Evolutionary conservation across 2,329 filamentous ascomycete genomes (phyloP).

Genomic region (Penicillium psychrosexuale): DNA sequence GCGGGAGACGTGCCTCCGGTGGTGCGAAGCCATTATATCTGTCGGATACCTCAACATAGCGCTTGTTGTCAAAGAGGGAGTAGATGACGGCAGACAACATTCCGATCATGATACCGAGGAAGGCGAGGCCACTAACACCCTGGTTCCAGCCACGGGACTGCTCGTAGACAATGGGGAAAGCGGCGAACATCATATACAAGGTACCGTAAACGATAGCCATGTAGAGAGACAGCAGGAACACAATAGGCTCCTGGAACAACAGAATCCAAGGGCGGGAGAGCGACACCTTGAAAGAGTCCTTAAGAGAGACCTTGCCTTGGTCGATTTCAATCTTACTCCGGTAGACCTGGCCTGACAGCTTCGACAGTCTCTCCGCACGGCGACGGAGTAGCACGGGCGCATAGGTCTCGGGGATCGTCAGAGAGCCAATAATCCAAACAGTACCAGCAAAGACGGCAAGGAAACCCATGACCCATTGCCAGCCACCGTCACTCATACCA

Average conservation of each 20-base stretch:
- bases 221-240: conserved; percentile 31
- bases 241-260: conserved; percentile 32
- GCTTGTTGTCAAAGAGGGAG: conserved; percentile 27
- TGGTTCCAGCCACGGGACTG: conserved; percentile 29
- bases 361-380: conserved; percentile 25
- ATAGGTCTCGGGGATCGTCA: conserved; percentile 31
- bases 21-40: conserved; percentile 23
- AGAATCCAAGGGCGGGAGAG: conserved; percentile 31
- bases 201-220: conserved; percentile 32
- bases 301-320: conserved; percentile 21
- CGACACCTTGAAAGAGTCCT: conserved; percentile 24
- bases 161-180: conserved; percentile 33
- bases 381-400: conserved; percentile 30
- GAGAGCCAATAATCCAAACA: conserved; percentile 26
- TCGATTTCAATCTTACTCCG: conserved; percentile 27
- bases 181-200: conserved; percentile 32
- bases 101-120: conserved; percentile 34
- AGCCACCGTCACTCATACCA: conserved; percentile 29
- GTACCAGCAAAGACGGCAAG: conserved; percentile 29
- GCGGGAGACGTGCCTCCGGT: conserved; percentile 29
- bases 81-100: conserved; percentile 27
- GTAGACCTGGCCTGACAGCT: conserved; percentile 26
- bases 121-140: conserved; percentile 27
- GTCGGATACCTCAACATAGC: conserved; percentile 20
- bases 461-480: conserved; percentile 31